Percentiles rank a stretch among this genome's conserved stretches.
These are phyloP conservation scores for Fonsecaea erecta DNA, from an alignment of 2,329 filamentous ascomycete species.

Conservation along the genomic window DNA sequence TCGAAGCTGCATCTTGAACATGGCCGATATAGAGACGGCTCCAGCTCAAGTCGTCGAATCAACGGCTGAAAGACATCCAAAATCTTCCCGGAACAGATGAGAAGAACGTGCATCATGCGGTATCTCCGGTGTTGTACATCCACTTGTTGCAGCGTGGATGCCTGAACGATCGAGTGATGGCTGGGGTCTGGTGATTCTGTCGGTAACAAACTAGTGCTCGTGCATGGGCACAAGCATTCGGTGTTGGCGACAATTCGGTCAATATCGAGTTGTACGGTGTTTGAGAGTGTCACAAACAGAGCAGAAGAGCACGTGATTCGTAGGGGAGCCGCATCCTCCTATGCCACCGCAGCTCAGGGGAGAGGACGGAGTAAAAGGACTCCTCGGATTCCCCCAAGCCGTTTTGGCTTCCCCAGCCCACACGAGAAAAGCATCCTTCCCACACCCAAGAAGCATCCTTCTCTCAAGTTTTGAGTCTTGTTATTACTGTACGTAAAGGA, in stretches of 20 bases:
- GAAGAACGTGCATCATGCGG: constrained; percentile 14
- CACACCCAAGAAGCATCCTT: no score
- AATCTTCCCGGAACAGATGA: constrained; percentile 6
- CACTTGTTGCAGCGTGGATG: not conserved
- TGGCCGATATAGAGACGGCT: constrained; percentile 26
- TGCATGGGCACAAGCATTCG: constrained; percentile 22
- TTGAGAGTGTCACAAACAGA: no score
- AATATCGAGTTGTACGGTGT: constrained; percentile 36
- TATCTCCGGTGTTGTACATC: constrained; percentile 21
- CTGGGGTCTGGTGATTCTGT: constrained; percentile 11
- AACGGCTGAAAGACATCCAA: not conserved
- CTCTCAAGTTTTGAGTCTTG: no score
- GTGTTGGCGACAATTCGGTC: constrained; percentile 32
- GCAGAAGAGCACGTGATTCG: no score
- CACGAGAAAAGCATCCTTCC: no score
- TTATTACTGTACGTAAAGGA: no score
- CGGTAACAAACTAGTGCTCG: constrained; percentile 5
- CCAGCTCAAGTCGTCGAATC: constrained; percentile 15
- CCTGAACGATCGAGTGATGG: constrained; percentile 11
- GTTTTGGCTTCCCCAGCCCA: no score
- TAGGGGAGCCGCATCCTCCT: no score
- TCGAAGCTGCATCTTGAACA: not conserved
- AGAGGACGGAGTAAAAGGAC: no score
- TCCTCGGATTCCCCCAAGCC: no score
- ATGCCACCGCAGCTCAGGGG: no score